Evolutionary conservation across 208 protist genomes (phyloP).

Genomic region (Wallacemonas rigidus): DNA sequence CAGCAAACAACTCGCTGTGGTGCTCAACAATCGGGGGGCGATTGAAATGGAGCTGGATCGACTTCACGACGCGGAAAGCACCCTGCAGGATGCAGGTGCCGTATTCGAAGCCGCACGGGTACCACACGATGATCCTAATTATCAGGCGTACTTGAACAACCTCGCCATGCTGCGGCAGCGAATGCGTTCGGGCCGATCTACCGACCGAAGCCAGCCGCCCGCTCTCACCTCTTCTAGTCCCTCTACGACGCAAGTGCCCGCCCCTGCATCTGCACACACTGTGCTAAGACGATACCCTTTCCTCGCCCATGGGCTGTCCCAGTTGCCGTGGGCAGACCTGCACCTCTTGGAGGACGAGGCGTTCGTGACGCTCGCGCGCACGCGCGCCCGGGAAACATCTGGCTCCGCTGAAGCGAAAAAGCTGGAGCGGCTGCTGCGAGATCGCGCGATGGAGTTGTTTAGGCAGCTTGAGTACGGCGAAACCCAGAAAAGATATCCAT

Average conservation of each 20-base stretch:
- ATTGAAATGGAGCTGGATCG: conserved; percentile 71
- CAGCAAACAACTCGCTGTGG: conserved; percentile 60
- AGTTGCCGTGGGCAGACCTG: conserved; percentile 63
- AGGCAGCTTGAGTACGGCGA: conserved; percentile 47
- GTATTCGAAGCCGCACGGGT: conserved; percentile 52
- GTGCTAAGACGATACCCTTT: conserved; percentile 63
- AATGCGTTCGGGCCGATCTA: conserved; percentile 13
- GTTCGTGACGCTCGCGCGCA: conserved; percentile 58
- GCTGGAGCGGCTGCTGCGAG: conserved; percentile 54
- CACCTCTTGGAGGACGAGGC: conserved; percentile 51
- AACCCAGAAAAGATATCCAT: conserved; percentile 54
- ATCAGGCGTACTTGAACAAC: conserved; percentile 68
- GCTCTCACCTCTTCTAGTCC: not conserved
- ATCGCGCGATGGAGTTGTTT: conserved; percentile 58
- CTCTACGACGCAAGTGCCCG: not conserved
- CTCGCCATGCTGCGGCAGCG: conserved; percentile 33
- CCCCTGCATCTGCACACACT: no score
- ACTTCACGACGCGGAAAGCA: conserved; percentile 41
- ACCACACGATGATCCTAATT: conserved; percentile 59
- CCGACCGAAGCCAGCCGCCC: not conserved
- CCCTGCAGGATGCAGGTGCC: conserved; percentile 38
- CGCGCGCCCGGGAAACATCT: conserved; percentile 29
- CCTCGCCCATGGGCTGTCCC: conserved; percentile 36
- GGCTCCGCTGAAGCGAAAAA: conserved; percentile 26
- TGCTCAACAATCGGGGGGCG: conserved; percentile 63